A percentile compares a stretch with the other conserved stretches of the same genome.
Conservation (phyloP, 139 green algal genomes). For the Auxenochlorella pyrenoidosa region DNA sequence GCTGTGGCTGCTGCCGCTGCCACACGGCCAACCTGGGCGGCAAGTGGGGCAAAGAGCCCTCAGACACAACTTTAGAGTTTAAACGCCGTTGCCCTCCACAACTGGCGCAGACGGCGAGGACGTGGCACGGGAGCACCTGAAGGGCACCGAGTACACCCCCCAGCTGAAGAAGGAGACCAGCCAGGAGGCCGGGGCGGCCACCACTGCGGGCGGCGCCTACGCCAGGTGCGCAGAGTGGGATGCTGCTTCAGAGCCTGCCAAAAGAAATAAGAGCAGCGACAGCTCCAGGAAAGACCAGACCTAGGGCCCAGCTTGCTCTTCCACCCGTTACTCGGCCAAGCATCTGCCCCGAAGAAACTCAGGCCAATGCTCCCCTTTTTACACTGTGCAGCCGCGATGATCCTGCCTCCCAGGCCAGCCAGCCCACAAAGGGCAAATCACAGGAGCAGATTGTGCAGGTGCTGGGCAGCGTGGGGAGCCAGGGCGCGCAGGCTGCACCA, state of each 20-base stretch:
- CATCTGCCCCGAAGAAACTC: too few species aligned
- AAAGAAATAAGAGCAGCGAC: too few species aligned
- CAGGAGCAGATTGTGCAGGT: slow-evolving; percentile 32
- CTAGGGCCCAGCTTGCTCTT: neutral
- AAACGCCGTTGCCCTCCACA: neutral
- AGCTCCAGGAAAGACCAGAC: too few species aligned
- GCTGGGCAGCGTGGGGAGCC: neutral
- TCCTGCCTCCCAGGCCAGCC: slow-evolving; percentile 7
- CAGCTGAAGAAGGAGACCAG: slow-evolving; percentile 44
- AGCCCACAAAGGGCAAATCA: slow-evolving; percentile 23
- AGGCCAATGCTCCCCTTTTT: neutral
- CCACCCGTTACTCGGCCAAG: too few species aligned
- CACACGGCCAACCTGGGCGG: too few species aligned
- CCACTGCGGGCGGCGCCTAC: slow-evolving; percentile 29
- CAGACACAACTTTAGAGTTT: neutral
- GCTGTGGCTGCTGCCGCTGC: too few species aligned
- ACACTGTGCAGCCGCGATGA: slow-evolving; percentile 8
- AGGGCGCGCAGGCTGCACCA: too few species aligned
- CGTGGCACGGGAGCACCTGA: slow-evolving; percentile 36
- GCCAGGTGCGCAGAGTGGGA: neutral
- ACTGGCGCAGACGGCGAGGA: slow-evolving; percentile 38
- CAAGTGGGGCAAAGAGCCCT: neutral
- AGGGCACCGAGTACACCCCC: slow-evolving; percentile 12
- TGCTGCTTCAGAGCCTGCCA: too few species aligned
- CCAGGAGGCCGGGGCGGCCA: neutral